Evolutionary conservation across 2,329 filamentous ascomycete species (phyloP).

Genomic region (Aspergillus vadensis): DNA sequence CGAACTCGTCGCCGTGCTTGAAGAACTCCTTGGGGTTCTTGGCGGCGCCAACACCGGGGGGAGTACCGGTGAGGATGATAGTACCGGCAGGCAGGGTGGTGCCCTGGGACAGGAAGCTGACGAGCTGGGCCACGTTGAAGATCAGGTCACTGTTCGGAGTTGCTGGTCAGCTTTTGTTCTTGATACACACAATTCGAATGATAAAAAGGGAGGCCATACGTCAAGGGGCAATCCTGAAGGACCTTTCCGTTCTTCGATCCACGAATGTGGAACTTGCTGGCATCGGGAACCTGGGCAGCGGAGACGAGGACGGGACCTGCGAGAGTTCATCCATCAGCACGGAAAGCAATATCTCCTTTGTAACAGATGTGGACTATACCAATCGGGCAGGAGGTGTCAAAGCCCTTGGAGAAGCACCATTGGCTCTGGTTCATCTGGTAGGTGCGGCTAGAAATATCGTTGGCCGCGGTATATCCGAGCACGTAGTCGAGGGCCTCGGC

Average conservation of each 20-base stretch:
- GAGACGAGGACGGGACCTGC: constrained; percentile 55
- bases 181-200: no score
- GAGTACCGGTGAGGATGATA: constrained; percentile 48
- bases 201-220: constrained; percentile 31
- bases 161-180: constrained; percentile 12
- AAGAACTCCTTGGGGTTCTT: constrained; percentile 48
- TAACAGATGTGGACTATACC: constrained; percentile 31
- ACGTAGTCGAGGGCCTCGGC: constrained; percentile 61
- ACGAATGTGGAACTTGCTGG: constrained; percentile 36
- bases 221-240: constrained; percentile 52
- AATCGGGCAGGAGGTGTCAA: constrained; percentile 59
- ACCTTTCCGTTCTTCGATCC: constrained; percentile 53
- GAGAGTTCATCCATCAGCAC: background rate
- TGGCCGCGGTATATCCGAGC: constrained; percentile 64
- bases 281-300: constrained; percentile 34
- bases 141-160: constrained; percentile 53
- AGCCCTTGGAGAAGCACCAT: constrained; percentile 62
- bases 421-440: constrained; percentile 58
- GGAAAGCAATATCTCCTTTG: background rate
- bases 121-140: constrained; percentile 52
- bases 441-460: constrained; percentile 64
- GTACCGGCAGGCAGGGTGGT: constrained; percentile 47
- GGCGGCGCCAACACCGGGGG: constrained; percentile 45
- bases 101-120: constrained; percentile 45
- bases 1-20: constrained; percentile 50